Evolutionary conservation across 805 yeast species (phyloP), one percentile per base, ranked within the genome.

Genomic region (Kuraishia ogatae): DNA sequence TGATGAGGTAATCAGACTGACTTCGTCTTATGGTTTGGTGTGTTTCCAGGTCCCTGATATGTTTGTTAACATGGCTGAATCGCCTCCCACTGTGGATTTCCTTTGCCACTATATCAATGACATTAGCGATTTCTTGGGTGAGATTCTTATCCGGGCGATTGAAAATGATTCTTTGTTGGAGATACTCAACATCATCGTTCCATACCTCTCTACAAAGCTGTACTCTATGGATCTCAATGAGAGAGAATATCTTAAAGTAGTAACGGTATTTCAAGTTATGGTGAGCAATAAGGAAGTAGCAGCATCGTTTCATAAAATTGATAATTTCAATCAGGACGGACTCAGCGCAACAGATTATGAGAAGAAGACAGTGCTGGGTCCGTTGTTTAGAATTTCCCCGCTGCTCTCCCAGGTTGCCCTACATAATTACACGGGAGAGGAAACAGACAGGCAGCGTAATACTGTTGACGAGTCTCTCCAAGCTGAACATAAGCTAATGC

Each of bases 381-480:
- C 96, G 7, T 74, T 90, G 29, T 77, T 89, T 54, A 75, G 84
- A 56, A 69, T 90, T 22, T 88, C 96, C 0, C 96, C 97, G 0
- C 70, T 91, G 51, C 76, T 81, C 51, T 75, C 78, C 2, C 68
- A 75, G n/a, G 72, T 75, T 22, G 79, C 82, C 0, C 66, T 76
- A 0, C 62, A 71, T 19, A 80, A 78, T 57, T 83, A 84, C 59
- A 59, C 64, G 0, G 68, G 60, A 4, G 69, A 65, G 2, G 55
- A 64, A 26, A 67, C 78, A 1, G 73, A 71, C 49, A 63, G 69
- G 24, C 83, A 83, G 58, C 66, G 80, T 2, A 73, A 73, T 43
- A 66, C 78, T 28, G 77, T 82, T 24, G 80, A 81, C 59, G 82
- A 80, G 53, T 79, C 91, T 0, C 65, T 85, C 24, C 88, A 84